phyloP scores from a whole-genome alignment of 352 stramenopile species.

The Globisporangium ultimum region DNA sequence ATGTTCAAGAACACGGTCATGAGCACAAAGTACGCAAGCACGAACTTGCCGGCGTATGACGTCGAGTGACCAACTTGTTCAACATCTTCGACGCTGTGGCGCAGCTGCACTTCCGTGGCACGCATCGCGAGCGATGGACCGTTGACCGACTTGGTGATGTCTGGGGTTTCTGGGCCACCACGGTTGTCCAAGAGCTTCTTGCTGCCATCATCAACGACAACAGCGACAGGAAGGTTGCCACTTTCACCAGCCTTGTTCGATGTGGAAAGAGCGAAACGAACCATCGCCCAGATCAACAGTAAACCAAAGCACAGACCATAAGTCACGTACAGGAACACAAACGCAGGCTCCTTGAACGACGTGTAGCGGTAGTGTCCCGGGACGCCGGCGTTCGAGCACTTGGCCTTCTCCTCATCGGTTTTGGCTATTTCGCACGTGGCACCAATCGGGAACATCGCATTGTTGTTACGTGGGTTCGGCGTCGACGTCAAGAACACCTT shows the following conservation, averaged over 20 bases:
- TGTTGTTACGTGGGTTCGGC: slow-evolving; percentile 66
- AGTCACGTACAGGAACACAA: slow-evolving; percentile 49
- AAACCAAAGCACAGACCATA: slow-evolving; percentile 40
- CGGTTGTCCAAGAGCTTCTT: slow-evolving; percentile 62
- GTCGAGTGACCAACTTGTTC: slow-evolving; percentile 44
- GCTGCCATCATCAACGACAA: slow-evolving; percentile 21
- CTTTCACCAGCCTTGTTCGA: slow-evolving; percentile 15
- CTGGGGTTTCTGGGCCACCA: slow-evolving; percentile 44
- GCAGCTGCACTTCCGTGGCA: slow-evolving; percentile 38
- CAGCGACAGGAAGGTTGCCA: background rate
- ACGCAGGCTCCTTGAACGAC: slow-evolving; percentile 41
- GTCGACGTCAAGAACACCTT: slow-evolving; percentile 54
- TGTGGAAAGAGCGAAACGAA: slow-evolving; percentile 17
- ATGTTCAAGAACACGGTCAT: slow-evolving; percentile 55
- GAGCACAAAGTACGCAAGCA: slow-evolving; percentile 61
- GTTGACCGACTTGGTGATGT: slow-evolving; percentile 22
- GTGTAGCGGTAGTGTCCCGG: slow-evolving; percentile 41
- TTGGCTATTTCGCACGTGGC: slow-evolving; percentile 35
- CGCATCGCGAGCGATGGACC: slow-evolving; percentile 42
- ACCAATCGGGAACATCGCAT: slow-evolving; percentile 58
- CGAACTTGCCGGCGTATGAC: slow-evolving; percentile 35
- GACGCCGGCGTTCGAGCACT: slow-evolving; percentile 23
- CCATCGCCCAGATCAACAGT: slow-evolving; percentile 25
- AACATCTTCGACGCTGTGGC: slow-evolving; percentile 43
- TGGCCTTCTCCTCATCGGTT: slow-evolving; percentile 13